phyloP scores from a whole-genome alignment of 169 alveolate species.

The Babesia bovis region DNA sequence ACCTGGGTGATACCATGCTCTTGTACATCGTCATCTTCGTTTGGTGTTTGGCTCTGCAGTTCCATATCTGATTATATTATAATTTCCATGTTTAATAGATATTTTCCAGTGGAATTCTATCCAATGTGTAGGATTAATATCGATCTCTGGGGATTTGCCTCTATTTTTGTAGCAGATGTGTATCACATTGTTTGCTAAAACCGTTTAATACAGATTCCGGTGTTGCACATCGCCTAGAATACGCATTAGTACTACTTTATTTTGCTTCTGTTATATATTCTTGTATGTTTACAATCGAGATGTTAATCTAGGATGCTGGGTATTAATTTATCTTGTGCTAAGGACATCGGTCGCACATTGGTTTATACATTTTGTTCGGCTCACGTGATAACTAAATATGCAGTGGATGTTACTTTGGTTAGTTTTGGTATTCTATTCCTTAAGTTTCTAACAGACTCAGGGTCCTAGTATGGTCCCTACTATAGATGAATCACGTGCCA shows the following conservation, averaged over 20 bases:
- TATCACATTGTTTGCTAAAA: too few relatives aligned
- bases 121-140: too few relatives aligned
- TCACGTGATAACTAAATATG: conserved; percentile 51
- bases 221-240: too few relatives aligned
- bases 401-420: conserved; percentile 62
- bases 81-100: not conserved
- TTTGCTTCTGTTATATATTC: too few relatives aligned
- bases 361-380: conserved; percentile 31
- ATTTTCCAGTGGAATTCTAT: too few relatives aligned
- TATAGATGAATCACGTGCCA: conserved; percentile 25
- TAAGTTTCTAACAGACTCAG: conserved; percentile 33
- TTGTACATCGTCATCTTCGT: not conserved
- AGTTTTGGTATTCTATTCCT: not conserved
- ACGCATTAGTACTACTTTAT: too few relatives aligned
- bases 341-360: conserved; percentile 26
- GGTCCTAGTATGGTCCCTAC: conserved; percentile 68
- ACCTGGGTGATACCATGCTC: conserved; percentile 26
- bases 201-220: too few relatives aligned
- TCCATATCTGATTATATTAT: not conserved
- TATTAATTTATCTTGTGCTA: not conserved
- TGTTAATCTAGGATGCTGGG: too few relatives aligned
- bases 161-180: not conserved
- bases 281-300: too few relatives aligned
- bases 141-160: too few relatives aligned
- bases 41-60: not conserved